Conservation (phyloP, 257 asterid genomes). For the Solanum chmielewskii region DNA sequence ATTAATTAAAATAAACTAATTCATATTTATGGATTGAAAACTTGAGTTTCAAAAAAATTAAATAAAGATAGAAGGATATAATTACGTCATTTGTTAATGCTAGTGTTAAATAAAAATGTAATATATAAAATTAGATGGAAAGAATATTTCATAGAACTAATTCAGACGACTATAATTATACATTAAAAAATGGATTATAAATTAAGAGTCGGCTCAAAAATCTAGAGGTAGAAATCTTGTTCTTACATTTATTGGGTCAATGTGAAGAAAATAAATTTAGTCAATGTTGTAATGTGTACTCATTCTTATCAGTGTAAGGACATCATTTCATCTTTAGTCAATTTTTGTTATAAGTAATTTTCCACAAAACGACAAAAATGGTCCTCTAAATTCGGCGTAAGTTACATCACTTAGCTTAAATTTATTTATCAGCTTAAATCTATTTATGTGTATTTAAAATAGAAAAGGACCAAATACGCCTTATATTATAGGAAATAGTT, state of each 20-base stretch:
- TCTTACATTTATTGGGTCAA: not conserved
- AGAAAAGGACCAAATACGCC: too few relatives aligned
- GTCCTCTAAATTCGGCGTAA: not conserved
- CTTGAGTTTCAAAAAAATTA: too few relatives aligned
- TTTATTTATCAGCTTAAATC: not conserved
- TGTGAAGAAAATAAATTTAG: not conserved
- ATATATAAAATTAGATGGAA: too few relatives aligned
- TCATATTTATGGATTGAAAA: too few relatives aligned
- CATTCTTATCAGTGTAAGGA: not conserved
- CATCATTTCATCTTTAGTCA: not conserved
- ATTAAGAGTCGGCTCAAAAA: not conserved
- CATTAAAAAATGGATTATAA: too few relatives aligned
- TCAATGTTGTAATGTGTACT: not conserved
- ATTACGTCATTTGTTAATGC: too few relatives aligned
- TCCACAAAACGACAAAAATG: not conserved
- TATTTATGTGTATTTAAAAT: too few relatives aligned
- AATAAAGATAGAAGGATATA: accelerated
- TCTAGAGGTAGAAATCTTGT: not conserved
- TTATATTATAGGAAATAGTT: too few relatives aligned
- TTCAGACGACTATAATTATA: too few relatives aligned
- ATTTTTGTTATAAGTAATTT: not conserved
- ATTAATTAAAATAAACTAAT: too few relatives aligned
- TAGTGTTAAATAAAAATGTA: too few relatives aligned
- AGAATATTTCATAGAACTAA: too few relatives aligned
- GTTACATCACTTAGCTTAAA: not conserved